Base-by-base conservation (phyloP, 768 basidiomycete species). In the Suillus variegatus region DNA sequence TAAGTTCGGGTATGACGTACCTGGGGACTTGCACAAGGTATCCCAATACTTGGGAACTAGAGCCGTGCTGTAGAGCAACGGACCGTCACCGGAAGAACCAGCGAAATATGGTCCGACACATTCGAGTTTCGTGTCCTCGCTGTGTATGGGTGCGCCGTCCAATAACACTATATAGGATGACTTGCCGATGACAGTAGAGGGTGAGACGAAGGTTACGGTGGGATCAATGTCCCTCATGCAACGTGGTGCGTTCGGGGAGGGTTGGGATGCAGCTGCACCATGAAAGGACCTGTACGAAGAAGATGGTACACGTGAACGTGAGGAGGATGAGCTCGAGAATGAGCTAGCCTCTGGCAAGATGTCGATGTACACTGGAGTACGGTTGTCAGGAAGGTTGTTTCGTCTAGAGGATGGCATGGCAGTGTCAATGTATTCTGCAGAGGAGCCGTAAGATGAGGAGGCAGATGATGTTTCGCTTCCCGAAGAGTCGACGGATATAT, bases 31-130 rank as follows among this genome's bases (percentile, higher is more conserved):
- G 62, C 83, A 83, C 64, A 92, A 80, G 25, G 80, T 83, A 20
- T 81, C 77, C 91, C 91, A 92, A 70, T 84, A 91, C 55, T 80
- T 80, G 5, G 91, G 91, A 7, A 86, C 85, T 35, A 92, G 80
- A 1, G 81, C 66, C 4, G 87, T 88, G 65, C 81, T 84, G 76
- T 92, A 91, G 40, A 91, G 71, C 25, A 81, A 75, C 22, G 78
- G 71, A 18, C 73, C 71, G 63, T 79, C 72, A 43, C 72, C 63
- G n/a, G 66, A 71, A 8, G 63, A 32, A 20, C 65, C 60, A 49
- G 65, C 35, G 47, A 86, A 64, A 67, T 74, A 77, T 14, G 76
- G 76, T 0, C 76, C 76, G 18, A 77, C 70, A 56, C 67, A 76
- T 40, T 77, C 73, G 60, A 76, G 77, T 6, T 71, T 60, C 0